Evolutionary conservation across 2,329 filamentous ascomycete species (phyloP).

Genomic region (Ceratocystis lukuohia): DNA sequence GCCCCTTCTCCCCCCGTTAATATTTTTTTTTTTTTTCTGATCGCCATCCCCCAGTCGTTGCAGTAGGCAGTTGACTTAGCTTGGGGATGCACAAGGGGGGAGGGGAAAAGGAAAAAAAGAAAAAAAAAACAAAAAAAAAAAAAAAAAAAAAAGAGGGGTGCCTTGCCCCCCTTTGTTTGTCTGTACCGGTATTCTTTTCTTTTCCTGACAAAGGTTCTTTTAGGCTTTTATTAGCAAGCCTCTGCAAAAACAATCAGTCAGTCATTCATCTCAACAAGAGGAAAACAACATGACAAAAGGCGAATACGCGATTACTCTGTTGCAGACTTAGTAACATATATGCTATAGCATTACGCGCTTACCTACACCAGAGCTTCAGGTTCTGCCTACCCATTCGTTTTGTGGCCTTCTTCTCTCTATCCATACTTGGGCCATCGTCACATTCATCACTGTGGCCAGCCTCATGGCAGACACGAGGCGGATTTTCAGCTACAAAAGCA

Average conservation of each 20-base stretch:
- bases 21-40: not conserved
- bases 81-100: not conserved
- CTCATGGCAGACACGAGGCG: conserved; percentile 5
- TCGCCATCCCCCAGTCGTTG: not conserved
- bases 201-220: no score
- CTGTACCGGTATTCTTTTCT: not conserved
- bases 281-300: not conserved
- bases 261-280: not conserved
- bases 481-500: not conserved
- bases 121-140: not conserved
- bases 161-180: not conserved
- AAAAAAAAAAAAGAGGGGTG: not conserved
- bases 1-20: not conserved
- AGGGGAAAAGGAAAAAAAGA: not conserved
- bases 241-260: not conserved
- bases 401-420: not conserved
- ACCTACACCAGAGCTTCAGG: not conserved
- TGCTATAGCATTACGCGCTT: not conserved
- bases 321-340: not conserved
- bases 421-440: not conserved
- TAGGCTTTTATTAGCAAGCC: not conserved
- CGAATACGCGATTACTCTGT: not conserved
- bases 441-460: not conserved
- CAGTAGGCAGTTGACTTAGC: not conserved
- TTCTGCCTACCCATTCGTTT: not conserved